Evolutionary conservation across 2,329 filamentous ascomycete genomes (phyloP), one percentile per base, ranked within the genome.

Genomic region (Aspergillus sp.): DNA sequence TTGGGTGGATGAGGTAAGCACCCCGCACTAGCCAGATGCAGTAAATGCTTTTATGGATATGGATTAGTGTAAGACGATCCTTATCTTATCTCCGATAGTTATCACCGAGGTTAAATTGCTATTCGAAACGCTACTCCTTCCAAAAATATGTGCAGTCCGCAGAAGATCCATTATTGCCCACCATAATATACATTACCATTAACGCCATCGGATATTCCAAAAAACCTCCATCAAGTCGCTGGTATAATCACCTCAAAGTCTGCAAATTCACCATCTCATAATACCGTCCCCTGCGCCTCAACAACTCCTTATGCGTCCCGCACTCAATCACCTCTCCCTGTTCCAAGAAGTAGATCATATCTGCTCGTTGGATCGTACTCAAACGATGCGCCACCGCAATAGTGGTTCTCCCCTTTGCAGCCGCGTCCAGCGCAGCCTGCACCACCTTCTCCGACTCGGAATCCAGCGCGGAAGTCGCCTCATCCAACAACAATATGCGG

Each of bases 311-410:
- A 71, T 97, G 93, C 10, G 87, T 91, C 2, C 93, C 93, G 65
- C 84, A 82, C 80, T 97, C 93, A 1, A 93, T 89, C 41, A 97
- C 85, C 58, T 86, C 82, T 2, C 93, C 93, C 67, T 90, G 87
- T 73, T 96, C 92, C 72, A 97, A 92, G 10, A 97, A 93, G 66
- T 94, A 97, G 67, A 97, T 97, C 55, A 92, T 79, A 72, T 97
- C 92, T 0, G 93, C 93, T 72, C 92, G 91, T 73, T 96, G 91
- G 62, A 97, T 96, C 0, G 93, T 97, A 71, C 87, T 91, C 3
- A 97, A 79, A 19, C 93, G 83, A 77, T 97, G 93, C 1, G 94
- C 94, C 1, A 97, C 92, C 0, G 92, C 92, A 63, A 97, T 93
- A 0, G 93, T 97, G 9, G 92, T 96, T 54, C 91, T 84, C 36